Evolutionary conservation across 441 rosid genomes (phyloP), one percentile per base, ranked within the genome.

Genomic region (Adansonia grandidieri): DNA sequence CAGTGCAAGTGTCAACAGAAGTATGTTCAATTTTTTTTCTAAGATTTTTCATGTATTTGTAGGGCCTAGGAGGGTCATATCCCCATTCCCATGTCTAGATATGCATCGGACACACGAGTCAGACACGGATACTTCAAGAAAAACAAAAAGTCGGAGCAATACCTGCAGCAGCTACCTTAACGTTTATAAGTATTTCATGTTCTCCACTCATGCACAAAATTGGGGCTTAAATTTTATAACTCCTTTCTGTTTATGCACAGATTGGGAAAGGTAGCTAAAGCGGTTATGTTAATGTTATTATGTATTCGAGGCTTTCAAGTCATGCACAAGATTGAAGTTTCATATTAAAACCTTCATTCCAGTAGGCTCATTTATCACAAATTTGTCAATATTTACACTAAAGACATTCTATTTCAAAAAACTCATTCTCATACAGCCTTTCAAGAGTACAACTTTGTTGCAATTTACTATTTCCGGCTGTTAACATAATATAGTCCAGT

Each of bases 151-250:
- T 37, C 42, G 6, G 42, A 37, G 42, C 42, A 37, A 37, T 37
- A 37, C 2, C 1, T 15, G 47, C 48, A 28, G 11, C 22, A 28
- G 48, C 19, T 64, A 64, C 2, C 13, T 1, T 15, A 5, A 17
- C 2, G 0, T 14, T 51, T 51, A 32, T 28, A 51, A 15, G 47
- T 15, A 53, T 9, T 32, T 28, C 15, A 71, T 4, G 47, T 22
- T 71, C 28, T 71, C 61, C 28, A 51, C 61, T 53, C 24, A 71
- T 53, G 47, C 75, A 71, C 24, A 53, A 51, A 22, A 20, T 20
- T 17, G 9, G 28, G 11, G n/a, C 19, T 44, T 8, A 47, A 47
- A 20, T 20, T 68, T 47, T 48, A 68, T 47, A 47, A 47, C 56
- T 45, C 32, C 54, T 65, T 40, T 9, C 37, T 64, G 20, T 5